Evolutionary conservation across 2,329 filamentous ascomycete genomes (phyloP), one percentile per base, ranked within the genome.

Genomic region (Venturia nashicola): DNA sequence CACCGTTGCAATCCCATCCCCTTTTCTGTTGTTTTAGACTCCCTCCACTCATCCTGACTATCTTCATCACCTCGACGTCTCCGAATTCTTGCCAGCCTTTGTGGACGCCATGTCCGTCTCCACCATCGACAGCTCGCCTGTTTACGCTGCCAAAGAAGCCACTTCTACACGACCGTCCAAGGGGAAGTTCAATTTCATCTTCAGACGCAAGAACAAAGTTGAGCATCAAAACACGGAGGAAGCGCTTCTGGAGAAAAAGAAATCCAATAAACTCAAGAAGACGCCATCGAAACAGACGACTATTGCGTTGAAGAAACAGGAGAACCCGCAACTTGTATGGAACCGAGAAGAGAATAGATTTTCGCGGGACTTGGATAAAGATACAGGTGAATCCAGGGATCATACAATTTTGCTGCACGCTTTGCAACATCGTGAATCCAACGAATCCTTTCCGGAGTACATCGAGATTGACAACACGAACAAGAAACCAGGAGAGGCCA

Each of bases 401-500:
- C 27, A 57, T 9, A 57, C 51, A 12, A 11, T 34, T 2, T n/a
- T 57, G 51, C 32, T 57, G 27, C 51, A 57, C 16, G 51, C 51
- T 57, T 36, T 57, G 51, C 27, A 34, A 16, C 51, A 57, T 57
- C 51, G 51, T 36, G 51, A 57, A 32, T 57, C 51, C 3, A 57
- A 57, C 3, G 51, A 57, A 11, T 57, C 51, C 8, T 34, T 57
- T 18, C 51, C 51, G 2, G 51, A 34, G 51, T 57, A 57, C 14
- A 34, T 57, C 18, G 51, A 57, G 27, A 27, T 34, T 14, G 51
- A 57, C 51, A 57, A 57, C 23, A 36, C 51, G n/a, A 57, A 57
- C 14, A 57, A 36, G 27, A 57, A 57, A n/a, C 60, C 60, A 46
- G 60, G 60, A 23, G 60, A 62, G 32, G 40, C 34, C 60, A 34